phyloP scores from a whole-genome alignment of 306 rosid genomes.

The Cucurbita maxima region DNA sequence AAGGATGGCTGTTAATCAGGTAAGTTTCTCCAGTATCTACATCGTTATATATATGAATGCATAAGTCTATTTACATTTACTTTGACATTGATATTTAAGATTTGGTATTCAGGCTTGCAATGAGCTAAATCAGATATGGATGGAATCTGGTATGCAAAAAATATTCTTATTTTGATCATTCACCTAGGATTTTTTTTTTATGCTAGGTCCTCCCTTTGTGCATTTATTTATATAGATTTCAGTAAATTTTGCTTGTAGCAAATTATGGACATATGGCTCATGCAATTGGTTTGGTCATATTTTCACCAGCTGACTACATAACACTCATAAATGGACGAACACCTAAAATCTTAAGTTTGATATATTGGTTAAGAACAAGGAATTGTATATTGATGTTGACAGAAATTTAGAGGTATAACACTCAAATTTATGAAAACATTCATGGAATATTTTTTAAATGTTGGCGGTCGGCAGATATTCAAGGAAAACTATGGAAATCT shows the following conservation, averaged over 20 bases:
- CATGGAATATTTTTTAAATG: not conserved
- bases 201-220: not conserved
- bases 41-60: not conserved
- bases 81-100: not conserved
- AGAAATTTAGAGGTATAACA: not conserved
- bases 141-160: slow-evolving; percentile 69
- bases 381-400: not conserved
- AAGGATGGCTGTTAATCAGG: slow-evolving; percentile 99
- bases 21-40: slow-evolving; percentile 7
- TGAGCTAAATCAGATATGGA: slow-evolving; percentile 90
- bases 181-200: not conserved
- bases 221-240: not conserved
- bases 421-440: not conserved
- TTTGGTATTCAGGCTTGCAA: slow-evolving; percentile 68
- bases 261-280: not conserved
- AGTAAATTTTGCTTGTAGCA: not conserved
- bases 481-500: not conserved
- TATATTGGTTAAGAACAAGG: not conserved
- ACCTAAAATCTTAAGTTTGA: not conserved
- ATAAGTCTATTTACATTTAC: not conserved
- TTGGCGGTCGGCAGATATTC: not conserved
- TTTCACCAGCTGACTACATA: not conserved
- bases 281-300: not conserved
- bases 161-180: not conserved
- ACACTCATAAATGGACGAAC: not conserved